Percentiles rank a stretch among this genome's conserved stretches.
phyloP scores from a whole-genome alignment of 2,329 filamentous ascomycete species.

The Aspergillus fumigatiaffinis region DNA sequence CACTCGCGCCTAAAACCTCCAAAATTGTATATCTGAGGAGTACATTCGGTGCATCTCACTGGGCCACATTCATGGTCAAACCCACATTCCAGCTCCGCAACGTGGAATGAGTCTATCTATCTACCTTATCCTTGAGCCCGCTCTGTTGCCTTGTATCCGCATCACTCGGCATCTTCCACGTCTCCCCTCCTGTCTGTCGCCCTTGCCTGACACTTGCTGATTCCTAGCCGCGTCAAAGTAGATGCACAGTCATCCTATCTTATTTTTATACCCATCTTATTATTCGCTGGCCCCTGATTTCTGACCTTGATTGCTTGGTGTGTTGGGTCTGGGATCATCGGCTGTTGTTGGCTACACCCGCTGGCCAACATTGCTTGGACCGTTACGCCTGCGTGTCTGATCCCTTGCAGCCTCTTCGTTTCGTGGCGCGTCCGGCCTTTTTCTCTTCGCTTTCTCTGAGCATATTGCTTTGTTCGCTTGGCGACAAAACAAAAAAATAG shows the following conservation, averaged over 20 bases:
- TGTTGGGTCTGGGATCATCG: not conserved
- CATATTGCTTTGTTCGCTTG: too few species aligned
- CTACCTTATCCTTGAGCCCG: not conserved
- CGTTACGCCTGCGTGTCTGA: not conserved
- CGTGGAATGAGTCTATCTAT: constrained; percentile 12
- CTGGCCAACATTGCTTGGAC: not conserved
- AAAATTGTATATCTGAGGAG: too few species aligned
- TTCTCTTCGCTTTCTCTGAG: too few species aligned
- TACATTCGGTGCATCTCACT: too few species aligned
- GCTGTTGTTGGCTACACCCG: not conserved
- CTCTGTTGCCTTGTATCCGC: constrained; percentile 8
- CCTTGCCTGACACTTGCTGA: too few species aligned
- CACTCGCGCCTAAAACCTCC: too few species aligned
- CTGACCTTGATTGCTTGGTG: not conserved
- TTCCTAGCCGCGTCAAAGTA: too few species aligned
- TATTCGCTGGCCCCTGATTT: not conserved
- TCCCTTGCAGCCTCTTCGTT: not conserved
- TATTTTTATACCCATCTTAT: not conserved
- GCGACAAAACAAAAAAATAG: not conserved
- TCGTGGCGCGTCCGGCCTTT: not conserved
- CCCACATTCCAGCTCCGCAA: constrained; percentile 7
- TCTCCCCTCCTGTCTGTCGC: constrained; percentile 4
- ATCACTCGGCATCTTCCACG: not conserved
- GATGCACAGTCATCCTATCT: too few species aligned
- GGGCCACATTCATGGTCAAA: too few species aligned